These are phyloP conservation scores for Hyaloscypha hepaticicola DNA, from an alignment of 495 filamentous ascomycete species.

Conservation along the genomic window DNA sequence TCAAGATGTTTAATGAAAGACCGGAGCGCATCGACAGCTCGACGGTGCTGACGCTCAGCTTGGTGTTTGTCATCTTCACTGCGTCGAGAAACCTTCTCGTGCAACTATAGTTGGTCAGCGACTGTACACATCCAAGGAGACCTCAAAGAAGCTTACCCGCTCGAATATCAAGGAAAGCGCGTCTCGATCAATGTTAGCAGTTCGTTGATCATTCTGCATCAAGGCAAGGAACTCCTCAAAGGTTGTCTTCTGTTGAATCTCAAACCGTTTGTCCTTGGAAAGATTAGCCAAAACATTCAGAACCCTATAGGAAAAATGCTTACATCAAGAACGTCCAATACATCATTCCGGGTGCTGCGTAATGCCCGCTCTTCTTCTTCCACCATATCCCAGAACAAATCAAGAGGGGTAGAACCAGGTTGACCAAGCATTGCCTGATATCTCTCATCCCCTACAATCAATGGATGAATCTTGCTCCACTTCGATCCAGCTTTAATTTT, in stretches of 20 bases:
- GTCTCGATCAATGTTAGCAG: conserved; percentile 77
- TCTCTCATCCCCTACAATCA: conserved; percentile 77
- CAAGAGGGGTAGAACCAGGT: conserved; percentile 83
- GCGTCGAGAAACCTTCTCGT: conserved; percentile 70
- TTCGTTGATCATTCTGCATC: conserved; percentile 79
- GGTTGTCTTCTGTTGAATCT: conserved; percentile 80
- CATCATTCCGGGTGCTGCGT: conserved; percentile 76
- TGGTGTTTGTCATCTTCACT: conserved; percentile 82
- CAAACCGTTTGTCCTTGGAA: conserved; percentile 79
- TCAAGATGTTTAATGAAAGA: conserved; percentile 88
- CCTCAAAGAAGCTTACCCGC: conserved; percentile 43
- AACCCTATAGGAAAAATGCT: conserved; percentile 32
- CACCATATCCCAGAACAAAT: conserved; percentile 95
- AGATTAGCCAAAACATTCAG: conserved; percentile 25
- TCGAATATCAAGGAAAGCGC: conserved; percentile 77
- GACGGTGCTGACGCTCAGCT: conserved; percentile 81
- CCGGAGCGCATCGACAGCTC: conserved; percentile 79
- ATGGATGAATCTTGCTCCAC: conserved; percentile 80
- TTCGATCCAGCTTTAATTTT: conserved; percentile 89
- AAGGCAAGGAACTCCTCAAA: conserved; percentile 81
- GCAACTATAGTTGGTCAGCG: conserved; percentile 51
- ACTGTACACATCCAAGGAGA: conserved; percentile 23
- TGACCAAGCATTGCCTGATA: conserved; percentile 86
- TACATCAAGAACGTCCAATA: conserved; percentile 89
- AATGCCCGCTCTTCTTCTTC: conserved; percentile 89